These are phyloP conservation scores for Fusarium stilboides DNA, from an alignment of 2,329 filamentous ascomycete genomes.

Conservation along the genomic window DNA sequence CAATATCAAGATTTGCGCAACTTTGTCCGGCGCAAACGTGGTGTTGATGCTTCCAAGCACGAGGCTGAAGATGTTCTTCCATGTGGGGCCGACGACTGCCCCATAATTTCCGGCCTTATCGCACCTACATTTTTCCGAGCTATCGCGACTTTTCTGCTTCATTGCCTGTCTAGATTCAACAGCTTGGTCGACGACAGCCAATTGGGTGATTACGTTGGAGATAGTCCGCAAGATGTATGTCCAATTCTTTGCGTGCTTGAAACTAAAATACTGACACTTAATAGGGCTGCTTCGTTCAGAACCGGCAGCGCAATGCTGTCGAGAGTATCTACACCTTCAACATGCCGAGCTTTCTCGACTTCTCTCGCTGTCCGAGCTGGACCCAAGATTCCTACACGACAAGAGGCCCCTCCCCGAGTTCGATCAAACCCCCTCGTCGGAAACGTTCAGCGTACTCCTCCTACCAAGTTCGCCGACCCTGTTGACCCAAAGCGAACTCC, in stretches of 20 bases:
- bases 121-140: constrained; percentile 53
- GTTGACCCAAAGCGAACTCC: constrained; percentile 22
- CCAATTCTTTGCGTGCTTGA: rapidly evolving
- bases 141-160: constrained; percentile 48
- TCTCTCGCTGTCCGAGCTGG: constrained; percentile 50
- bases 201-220: constrained; percentile 38
- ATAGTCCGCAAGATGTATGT: constrained; percentile 44
- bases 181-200: constrained; percentile 41
- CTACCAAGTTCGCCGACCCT: constrained; percentile 21
- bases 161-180: constrained; percentile 17
- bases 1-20: constrained; percentile 22
- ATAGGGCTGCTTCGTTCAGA: constrained; percentile 50
- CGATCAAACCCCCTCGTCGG: constrained; percentile 54
- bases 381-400: constrained; percentile 17
- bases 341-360: constrained; percentile 53
- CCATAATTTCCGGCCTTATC: constrained; percentile 39
- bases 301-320: constrained; percentile 53
- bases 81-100: constrained; percentile 41
- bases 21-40: constrained; percentile 35
- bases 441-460: constrained; percentile 34
- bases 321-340: constrained; percentile 47
- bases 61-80: constrained; percentile 49
- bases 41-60: constrained; percentile 42
- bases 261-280: constrained; percentile 10
- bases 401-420: constrained; percentile 14